These are phyloP conservation scores for Macadamia tetraphylla DNA, from an alignment of 164 flowering plant genomes.

Conservation along the genomic window DNA sequence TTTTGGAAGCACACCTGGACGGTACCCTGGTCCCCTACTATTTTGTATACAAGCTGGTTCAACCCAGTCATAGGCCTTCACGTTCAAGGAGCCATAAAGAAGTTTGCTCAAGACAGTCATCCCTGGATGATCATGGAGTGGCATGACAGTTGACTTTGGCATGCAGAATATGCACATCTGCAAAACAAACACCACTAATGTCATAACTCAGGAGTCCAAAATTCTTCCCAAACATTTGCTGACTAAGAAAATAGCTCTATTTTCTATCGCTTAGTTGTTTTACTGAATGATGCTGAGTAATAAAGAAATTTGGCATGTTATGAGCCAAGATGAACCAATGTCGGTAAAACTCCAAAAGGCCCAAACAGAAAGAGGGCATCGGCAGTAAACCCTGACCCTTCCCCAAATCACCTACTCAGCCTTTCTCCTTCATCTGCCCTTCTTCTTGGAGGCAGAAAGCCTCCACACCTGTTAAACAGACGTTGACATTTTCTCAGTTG, in stretches of 20 bases:
- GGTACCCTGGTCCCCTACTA: conserved; percentile 26
- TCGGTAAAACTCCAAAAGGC: no score
- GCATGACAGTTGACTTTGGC: conserved; percentile 92
- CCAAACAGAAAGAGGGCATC: no score
- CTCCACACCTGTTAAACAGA: no score
- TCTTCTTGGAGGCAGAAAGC: no score
- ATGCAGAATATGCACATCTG: conserved; percentile 95
- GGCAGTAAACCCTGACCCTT: no score
- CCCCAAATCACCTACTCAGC: no score
- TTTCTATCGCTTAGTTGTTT: neutral
- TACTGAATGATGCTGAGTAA: no score
- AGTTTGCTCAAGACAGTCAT: conserved; percentile 94
- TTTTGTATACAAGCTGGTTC: conserved; percentile 55
- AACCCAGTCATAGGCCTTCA: conserved; percentile 96
- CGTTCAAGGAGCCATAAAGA: conserved; percentile 91
- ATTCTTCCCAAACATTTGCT: neutral
- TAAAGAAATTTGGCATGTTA: no score
- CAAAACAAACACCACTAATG: conserved; percentile 15
- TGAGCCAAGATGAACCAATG: no score
- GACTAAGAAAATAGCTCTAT: neutral
- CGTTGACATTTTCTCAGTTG: no score
- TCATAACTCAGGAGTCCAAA: neutral
- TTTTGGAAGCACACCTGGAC: conserved; percentile 39
- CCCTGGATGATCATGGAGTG: conserved; percentile 96
- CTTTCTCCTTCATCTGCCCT: no score